Base-by-base conservation (phyloP, 768 basidiomycete species). In the Austroboletus eburneus region DNA sequence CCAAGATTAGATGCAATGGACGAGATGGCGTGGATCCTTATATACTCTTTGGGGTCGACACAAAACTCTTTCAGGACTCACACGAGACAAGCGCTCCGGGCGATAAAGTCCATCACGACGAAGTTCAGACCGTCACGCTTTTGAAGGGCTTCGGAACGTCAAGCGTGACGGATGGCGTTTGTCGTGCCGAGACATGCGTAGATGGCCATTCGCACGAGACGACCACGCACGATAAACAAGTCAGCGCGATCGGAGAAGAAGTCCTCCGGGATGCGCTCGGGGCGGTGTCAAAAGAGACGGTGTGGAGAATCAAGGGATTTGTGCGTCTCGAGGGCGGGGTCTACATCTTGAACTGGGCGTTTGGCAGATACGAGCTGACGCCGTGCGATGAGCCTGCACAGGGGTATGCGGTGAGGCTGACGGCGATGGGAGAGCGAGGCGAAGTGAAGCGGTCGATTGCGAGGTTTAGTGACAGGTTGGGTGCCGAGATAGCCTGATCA, bases 341-440 rank as follows among this genome's bases (percentile, higher is more conserved):
- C 52, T 63, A 75, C 59, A 86, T 92, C 49, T 57, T 95, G 48
- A 97, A 97, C 61, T 97, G 91, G 91, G 92, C 93, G 7, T 97
- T 96, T 68, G 90, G 90, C 13, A 78, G 93, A 33, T 83, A 78
- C 61, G 89, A 92, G 22, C 66, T 85, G 33, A 75, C 82, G 10
- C 70, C 64, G 30, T 64, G 63, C 1, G 65, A 27, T 41, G 54
- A 62, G n/a, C 56, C 54, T 18, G 59, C 30, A 6, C 2, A 57
- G 1, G 61, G 55, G 10, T 72, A 65, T 4, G 69, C 72, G 23
- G 54, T 91, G 20, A 71, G 75, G 45, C 53, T 95, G 62, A 95
- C 91, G n/a, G 76, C 88, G 23, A 97, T 97, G 94, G 93, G 93
- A 9, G 86, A 88, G 61, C 73, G 84, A 36, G 91, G 91, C 12